Percentiles rank a stretch among this genome's conserved stretches.
phyloP scores from a whole-genome alignment of 352 stramenopile genomes.

The Sclerospora graminicola region DNA sequence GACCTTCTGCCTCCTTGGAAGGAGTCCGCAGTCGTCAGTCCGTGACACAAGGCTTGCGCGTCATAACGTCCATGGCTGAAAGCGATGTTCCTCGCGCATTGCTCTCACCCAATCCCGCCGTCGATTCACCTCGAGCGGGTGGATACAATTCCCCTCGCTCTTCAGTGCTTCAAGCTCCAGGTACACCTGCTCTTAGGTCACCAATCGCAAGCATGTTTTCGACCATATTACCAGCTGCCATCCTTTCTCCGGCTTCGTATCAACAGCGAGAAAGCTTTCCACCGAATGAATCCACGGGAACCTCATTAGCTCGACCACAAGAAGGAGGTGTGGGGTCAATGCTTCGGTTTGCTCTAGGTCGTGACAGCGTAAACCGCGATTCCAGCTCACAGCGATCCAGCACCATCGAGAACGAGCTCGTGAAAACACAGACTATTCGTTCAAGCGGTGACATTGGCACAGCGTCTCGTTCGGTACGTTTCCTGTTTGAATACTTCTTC shows the following conservation, averaged over 20 bases:
- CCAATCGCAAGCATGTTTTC: slow-evolving; percentile 43
- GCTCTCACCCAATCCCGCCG: slow-evolving; percentile 77
- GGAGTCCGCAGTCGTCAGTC: slow-evolving; percentile 21
- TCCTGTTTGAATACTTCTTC: neutral
- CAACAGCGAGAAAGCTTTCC: slow-evolving; percentile 68
- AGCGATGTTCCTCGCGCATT: slow-evolving; percentile 70
- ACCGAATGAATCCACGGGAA: slow-evolving; percentile 13
- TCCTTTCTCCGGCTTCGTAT: slow-evolving; percentile 74
- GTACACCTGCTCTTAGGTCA: slow-evolving; percentile 46
- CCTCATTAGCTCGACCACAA: slow-evolving; percentile 14
- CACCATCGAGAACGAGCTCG: slow-evolving; percentile 21
- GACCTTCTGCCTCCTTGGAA: slow-evolving; percentile 14
- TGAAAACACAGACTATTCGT: slow-evolving; percentile 24
- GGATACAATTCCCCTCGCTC: slow-evolving; percentile 73
- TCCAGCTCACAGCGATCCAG: slow-evolving; percentile 19
- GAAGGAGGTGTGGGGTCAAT: slow-evolving; percentile 43
- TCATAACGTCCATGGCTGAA: slow-evolving; percentile 77
- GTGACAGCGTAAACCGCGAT: slow-evolving; percentile 61
- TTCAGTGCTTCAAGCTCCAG: slow-evolving; percentile 53
- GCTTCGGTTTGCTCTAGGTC: slow-evolving; percentile 64
- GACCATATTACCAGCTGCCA: slow-evolving; percentile 24
- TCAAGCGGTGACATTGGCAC: slow-evolving; percentile 15
- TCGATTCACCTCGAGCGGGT: slow-evolving; percentile 71
- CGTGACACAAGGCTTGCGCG: slow-evolving; percentile 55
- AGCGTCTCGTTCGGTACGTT: slow-evolving; percentile 11